Base-by-base conservation (phyloP, 108 stramenopile genomes). In the Aurantiochytrium sp. region DNA sequence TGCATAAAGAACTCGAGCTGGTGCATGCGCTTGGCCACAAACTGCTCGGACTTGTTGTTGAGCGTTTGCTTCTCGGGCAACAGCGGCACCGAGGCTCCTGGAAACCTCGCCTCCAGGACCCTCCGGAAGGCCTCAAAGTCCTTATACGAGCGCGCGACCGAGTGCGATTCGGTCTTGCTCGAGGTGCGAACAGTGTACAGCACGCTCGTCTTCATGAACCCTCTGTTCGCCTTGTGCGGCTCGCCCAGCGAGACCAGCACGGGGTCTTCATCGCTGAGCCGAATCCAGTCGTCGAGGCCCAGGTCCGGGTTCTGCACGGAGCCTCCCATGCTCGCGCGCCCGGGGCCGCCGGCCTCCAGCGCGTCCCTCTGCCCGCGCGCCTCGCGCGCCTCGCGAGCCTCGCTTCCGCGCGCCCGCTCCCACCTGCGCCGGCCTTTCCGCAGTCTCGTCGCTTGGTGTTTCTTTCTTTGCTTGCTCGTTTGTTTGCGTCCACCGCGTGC, bases 71-170 rank as follows among this genome's bases (percentile, higher is more conserved):
- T n/a, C 6, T 43, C 43, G 10, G 76, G 76, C 76, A 83, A 3
- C 45, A 23, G 44, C n/a, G 76, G 76, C 43, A 83, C 51, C 49
- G 49, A 83, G 45, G 49, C 51, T 6, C 76, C 76, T 6, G 76
- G 18, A 35, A 83, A 83, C 28, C 76, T 83, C 51, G 2, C 49
- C 49, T 12, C 25, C 4, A 83, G 76, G 43, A 83, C 76, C 76
- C 43, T 83, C 49, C 76, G 76, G 76, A 83, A 83, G 45, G 76
- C 76, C 76, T 45, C 76, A 83, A 83, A 83, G 76, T 83, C 76
- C 76, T 83, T 83, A 1, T 83, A 83, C 25, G 49, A 53, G 4
- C 76, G 45, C 51, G 12, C 51, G 4, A 83, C 76, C 76, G 51
- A 21, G 25, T 47, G 51, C 76, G 76, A 83, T 18, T 23, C 76